A percentile compares a stretch with the other conserved stretches of the same genome.
Conservation (phyloP, 1,284 basidiomycete genomes). For the Sporisorium scitamineum region DNA sequence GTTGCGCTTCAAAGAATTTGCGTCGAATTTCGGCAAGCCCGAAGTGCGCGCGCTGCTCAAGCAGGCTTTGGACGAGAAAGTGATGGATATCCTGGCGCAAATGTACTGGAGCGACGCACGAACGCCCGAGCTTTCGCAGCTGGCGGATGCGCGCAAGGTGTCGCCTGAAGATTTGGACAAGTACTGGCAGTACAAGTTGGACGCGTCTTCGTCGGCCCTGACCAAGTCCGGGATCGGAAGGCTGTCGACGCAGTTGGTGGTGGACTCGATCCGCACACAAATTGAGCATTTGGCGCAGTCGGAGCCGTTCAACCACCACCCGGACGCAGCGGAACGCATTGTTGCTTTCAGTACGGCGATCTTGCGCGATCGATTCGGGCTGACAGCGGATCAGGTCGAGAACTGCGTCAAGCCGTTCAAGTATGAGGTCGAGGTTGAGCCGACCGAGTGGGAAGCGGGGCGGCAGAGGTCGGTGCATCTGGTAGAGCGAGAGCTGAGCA, state of each 20-base stretch:
- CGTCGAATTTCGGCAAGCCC: slow-evolving; percentile 86
- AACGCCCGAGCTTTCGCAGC: slow-evolving; percentile 78
- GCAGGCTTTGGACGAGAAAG: slow-evolving; percentile 90
- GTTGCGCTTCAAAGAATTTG: slow-evolving; percentile 87
- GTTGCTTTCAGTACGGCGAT: slow-evolving; percentile 92
- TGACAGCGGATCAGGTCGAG: slow-evolving; percentile 97
- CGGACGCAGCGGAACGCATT: slow-evolving; percentile 85
- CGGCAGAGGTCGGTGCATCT: slow-evolving; percentile 80
- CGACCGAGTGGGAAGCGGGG: slow-evolving; percentile 89
- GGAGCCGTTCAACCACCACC: slow-evolving; percentile 93
- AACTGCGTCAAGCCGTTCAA: slow-evolving; percentile 99
- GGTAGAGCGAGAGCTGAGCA: slow-evolving; percentile 83
- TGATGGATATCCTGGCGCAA: slow-evolving; percentile 96
- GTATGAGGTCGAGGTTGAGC: slow-evolving; percentile 85
- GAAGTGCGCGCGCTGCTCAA: slow-evolving; percentile 89
- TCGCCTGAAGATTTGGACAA: slow-evolving; percentile 80
- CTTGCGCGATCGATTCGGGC: slow-evolving; percentile 86
- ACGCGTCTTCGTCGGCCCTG: slow-evolving; percentile 87
- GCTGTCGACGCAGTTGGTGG: slow-evolving; percentile 92
- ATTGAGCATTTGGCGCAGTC: slow-evolving; percentile 84
- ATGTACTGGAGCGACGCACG: slow-evolving; percentile 96
- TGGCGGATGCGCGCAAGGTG: slow-evolving; percentile 80
- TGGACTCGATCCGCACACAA: slow-evolving; percentile 87
- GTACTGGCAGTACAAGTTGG: slow-evolving; percentile 96
- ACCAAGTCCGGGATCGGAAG: slow-evolving; percentile 98